A percentile compares a stretch with the other conserved stretches of the same genome.
These are phyloP conservation scores for Kwoniella dejecticola DNA, from an alignment of 768 basidiomycete species.

Conservation along the genomic window DNA sequence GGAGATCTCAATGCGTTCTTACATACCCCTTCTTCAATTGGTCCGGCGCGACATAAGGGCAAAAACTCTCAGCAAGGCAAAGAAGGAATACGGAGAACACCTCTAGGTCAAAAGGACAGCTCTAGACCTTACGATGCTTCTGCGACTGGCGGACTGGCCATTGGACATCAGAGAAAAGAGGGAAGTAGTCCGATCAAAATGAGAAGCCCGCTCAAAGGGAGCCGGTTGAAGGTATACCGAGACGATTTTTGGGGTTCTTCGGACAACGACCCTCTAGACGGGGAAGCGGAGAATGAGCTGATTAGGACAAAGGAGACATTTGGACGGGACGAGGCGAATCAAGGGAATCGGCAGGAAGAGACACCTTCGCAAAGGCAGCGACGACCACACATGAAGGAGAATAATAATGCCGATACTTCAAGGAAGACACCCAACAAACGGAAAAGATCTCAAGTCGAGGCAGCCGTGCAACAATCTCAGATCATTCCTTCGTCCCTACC, in stretches of 20 bases:
- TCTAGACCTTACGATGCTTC: not conserved
- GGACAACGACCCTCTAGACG: not conserved
- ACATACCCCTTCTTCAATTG: slow-evolving; percentile 27
- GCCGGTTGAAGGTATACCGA: slow-evolving; percentile 2
- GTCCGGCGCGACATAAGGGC: not conserved
- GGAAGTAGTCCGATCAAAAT: not conserved
- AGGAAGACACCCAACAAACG: not conserved
- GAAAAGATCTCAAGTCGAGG: not conserved
- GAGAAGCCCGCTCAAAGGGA: slow-evolving; percentile 1
- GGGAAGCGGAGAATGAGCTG: not conserved
- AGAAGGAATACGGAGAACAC: not conserved
- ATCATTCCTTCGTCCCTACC: no score
- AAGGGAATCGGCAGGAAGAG: no score
- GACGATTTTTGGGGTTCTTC: slow-evolving; percentile 15
- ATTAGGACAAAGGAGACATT: not conserved
- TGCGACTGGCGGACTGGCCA: not conserved
- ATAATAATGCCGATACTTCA: no score
- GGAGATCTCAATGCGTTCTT: slow-evolving; percentile 23
- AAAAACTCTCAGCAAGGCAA: not conserved
- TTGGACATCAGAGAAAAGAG: no score
- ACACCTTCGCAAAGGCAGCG: no score
- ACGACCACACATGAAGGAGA: no score
- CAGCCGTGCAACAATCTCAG: no score
- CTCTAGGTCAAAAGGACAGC: not conserved
- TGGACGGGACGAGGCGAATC: no score